Evolutionary conservation across 768 basidiomycete species (phyloP), one percentile per base, ranked within the genome.

Genomic region (Amanita exitialis): DNA sequence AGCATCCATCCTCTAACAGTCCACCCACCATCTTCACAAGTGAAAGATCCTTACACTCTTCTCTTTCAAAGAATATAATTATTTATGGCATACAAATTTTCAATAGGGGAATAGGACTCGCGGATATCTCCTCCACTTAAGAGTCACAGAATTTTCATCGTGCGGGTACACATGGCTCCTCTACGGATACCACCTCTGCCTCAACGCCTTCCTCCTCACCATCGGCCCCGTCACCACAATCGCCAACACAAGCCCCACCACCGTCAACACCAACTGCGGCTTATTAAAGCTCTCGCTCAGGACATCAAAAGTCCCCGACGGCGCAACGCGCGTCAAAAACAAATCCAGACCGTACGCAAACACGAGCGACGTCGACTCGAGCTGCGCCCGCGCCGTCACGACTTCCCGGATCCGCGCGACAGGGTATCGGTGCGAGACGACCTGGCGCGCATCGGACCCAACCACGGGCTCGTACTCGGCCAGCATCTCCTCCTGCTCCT

Each of bases 261-360:
- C 80, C 1, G 92, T 97, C 25, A 92, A 66, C 55, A 94, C 79
- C 20, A 98, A 73, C 65, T 98, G 95, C 1, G 70, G 74, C 71
- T 97, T 96, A 71, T 97, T 97, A 66, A 98, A 98, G 60, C 73
- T 83, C 64, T 93, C 87, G 58, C 79, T 90, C 6, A 98, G 77
- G 21, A 96, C 82, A 61, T 98, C 95, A 59, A 98, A 98, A 16
- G 91, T 90, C 36, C 79, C 82, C 9, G 90, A 93, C 1, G 94
- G 91, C 35, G 88, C 78, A 3, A 90, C 76, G 13, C 91, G 79
- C 9, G 90, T 90, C 23, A 82, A 70, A 76, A 97, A 97, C 56
- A 97, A 72, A 66, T 98, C 95, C 6, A 93, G 73, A 4, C 95
- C 94, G 59, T 83, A 82, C 1, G 83, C 80, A 60, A 97, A 82